Evolutionary conservation across 1,284 basidiomycete genomes (phyloP), one percentile per base, ranked within the genome.

Genomic region (Ganoderma lucidum): DNA sequence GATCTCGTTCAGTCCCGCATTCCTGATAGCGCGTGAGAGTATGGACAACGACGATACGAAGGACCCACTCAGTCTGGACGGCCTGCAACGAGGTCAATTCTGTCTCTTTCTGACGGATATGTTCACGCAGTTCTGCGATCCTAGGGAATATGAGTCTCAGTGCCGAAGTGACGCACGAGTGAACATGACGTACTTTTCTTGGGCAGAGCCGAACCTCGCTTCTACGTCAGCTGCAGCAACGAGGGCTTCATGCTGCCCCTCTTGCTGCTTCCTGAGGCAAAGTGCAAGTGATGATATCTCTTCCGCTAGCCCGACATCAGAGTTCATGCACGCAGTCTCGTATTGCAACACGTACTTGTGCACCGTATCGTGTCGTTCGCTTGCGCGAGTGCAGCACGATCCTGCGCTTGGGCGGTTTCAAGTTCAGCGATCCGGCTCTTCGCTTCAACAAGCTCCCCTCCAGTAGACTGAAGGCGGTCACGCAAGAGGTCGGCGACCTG

Each of bases 401-500:
- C 78, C 19, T 74, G 70, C 6, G 56, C 61, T 56, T 80, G 78
- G 10, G 65, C 63, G 19, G 35, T 53, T 62, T 83, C 81, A 0
- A 79, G 71, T 12, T 78, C 78, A 0, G 73, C 60, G 19, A 80
- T 65, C 2, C 81, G 79, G 39, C 68, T 73, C 64, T 75, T 79
- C 2, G 79, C 78, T 44, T 82, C 80, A 14, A 77, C 65, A 23
- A 82, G 75, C 55, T 83, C 81, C 30, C 77, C 75, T 15, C 78
- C 77, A 4, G 80, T 65, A 10, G 77, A 76, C 37, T 79, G 75
- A 39, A 83, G 74, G 59, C 78, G 77, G 62, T 82, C 81, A 14
- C 80, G 79, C 4, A 82, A 75, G 3, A 83, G 71, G 60, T 82
- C 81, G 14, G 78, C 74, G 2, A 82, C 81, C 69, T 83, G 78